Evolutionary conservation across 2,329 filamentous ascomycete genomes (phyloP).

Genomic region (Aureobasidium lini): DNA sequence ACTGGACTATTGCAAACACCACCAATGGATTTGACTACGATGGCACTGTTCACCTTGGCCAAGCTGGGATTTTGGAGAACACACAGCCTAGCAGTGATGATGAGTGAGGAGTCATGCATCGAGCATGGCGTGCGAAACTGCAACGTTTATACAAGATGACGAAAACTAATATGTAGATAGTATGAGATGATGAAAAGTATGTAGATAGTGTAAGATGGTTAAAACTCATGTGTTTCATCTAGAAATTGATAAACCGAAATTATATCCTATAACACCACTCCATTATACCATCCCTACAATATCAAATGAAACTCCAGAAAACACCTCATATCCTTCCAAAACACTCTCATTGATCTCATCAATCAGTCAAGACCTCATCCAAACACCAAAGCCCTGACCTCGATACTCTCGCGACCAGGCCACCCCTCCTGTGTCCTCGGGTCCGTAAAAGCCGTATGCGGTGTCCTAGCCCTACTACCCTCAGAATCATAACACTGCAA

Average conservation of each 20-base stretch:
- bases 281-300: background rate
- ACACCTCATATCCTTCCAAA: too few relatives aligned
- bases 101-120: background rate
- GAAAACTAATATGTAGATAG: background rate
- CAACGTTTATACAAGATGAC: background rate
- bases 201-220: background rate
- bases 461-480: slow-evolving; percentile 35
- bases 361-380: slow-evolving; percentile 26
- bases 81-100: background rate
- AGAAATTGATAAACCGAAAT: too few relatives aligned
- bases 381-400: slow-evolving; percentile 81
- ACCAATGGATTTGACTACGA: slow-evolving; percentile 37
- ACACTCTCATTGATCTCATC: background rate
- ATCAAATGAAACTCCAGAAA: too few relatives aligned
- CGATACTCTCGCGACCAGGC: slow-evolving; percentile 72
- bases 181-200: background rate
- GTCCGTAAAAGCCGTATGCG: slow-evolving; percentile 76
- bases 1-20: slow-evolving; percentile 37
- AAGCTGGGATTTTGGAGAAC: background rate
- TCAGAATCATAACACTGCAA: slow-evolving; percentile 43
- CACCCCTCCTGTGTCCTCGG: slow-evolving; percentile 60
- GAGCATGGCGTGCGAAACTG: too few relatives aligned
- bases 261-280: too few relatives aligned
- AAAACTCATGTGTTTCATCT: too few relatives aligned
- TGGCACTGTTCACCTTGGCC: slow-evolving; percentile 26